Evolutionary conservation across 2,329 filamentous ascomycete species (phyloP).

Genomic region (Botrytis fabae): DNA sequence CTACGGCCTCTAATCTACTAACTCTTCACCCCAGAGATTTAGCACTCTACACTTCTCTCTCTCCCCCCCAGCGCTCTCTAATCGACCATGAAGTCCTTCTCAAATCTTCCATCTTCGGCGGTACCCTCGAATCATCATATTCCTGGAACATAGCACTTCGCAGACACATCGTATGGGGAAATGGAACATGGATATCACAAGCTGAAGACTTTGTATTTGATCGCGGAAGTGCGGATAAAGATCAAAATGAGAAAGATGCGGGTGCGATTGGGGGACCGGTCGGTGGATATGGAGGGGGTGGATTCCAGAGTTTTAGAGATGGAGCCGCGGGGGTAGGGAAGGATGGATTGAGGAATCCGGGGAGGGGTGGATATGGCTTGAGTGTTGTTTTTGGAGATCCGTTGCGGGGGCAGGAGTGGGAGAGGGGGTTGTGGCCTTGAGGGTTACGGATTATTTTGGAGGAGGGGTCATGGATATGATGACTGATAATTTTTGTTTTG

Average conservation of each 20-base stretch:
- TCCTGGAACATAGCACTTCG: conserved; percentile 19
- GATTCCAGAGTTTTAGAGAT: conserved; percentile 24
- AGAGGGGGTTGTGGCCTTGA: conserved; percentile 24
- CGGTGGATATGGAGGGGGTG: conserved; percentile 19
- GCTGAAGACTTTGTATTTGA: not conserved
- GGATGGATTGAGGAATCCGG: not conserved
- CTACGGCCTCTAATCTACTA: not conserved
- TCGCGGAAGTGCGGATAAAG: not conserved
- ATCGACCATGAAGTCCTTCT: conserved; percentile 13
- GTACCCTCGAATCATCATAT: conserved; percentile 1
- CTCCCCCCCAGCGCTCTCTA: not conserved
- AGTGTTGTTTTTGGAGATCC: conserved; percentile 21
- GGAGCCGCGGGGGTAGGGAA: not conserved
- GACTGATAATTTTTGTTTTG: too few species aligned
- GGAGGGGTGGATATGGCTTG: not conserved
- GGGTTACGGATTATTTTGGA: not conserved
- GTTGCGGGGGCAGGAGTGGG: conserved; percentile 11
- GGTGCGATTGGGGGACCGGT: conserved; percentile 1
- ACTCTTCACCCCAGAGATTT: not conserved
- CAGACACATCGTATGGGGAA: conserved; percentile 18
- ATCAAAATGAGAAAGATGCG: not conserved
- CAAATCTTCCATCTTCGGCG: conserved; percentile 18
- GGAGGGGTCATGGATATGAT: too few species aligned
- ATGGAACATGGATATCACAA: conserved; percentile 20
- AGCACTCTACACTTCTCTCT: not conserved